phyloP scores from a whole-genome alignment of 768 basidiomycete species.

The Auriculariales sp. region DNA sequence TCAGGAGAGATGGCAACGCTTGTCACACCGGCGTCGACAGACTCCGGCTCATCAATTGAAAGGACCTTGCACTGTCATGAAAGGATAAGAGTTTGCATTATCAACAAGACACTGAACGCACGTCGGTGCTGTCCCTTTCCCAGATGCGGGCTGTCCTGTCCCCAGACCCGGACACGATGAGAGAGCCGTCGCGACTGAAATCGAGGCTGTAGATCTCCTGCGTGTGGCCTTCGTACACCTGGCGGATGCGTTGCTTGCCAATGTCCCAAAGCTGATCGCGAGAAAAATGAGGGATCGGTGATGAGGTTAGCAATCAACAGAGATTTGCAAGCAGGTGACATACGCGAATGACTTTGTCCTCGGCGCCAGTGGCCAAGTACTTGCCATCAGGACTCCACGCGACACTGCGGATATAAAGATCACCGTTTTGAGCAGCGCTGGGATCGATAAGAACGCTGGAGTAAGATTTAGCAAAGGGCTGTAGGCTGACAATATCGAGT shows the following conservation, averaged over 20 bases:
- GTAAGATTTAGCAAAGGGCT: neutral
- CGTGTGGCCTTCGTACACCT: slow-evolving; percentile 75
- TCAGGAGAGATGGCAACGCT: slow-evolving; percentile 68
- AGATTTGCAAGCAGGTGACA: slow-evolving; percentile 11
- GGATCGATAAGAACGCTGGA: slow-evolving; percentile 67
- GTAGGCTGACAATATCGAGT: neutral
- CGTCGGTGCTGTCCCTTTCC: slow-evolving; percentile 34
- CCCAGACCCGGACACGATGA: slow-evolving; percentile 83
- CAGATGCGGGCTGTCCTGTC: slow-evolving; percentile 51
- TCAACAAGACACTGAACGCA: no score
- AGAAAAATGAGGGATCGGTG: neutral
- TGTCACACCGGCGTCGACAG: slow-evolving; percentile 59
- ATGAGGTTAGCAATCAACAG: neutral
- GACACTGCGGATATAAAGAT: slow-evolving; percentile 81
- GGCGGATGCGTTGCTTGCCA: slow-evolving; percentile 58
- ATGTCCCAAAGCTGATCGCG: slow-evolving; percentile 81
- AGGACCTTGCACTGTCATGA: slow-evolving; percentile 28
- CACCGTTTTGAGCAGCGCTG: slow-evolving; percentile 52
- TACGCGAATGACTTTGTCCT: slow-evolving; percentile 86
- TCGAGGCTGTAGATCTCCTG: slow-evolving; percentile 92
- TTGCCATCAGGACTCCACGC: slow-evolving; percentile 66
- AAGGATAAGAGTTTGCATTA: no score
- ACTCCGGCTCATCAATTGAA: slow-evolving; percentile 38
- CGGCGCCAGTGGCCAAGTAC: slow-evolving; percentile 65
- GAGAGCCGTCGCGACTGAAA: slow-evolving; percentile 73